phyloP scores from a whole-genome alignment of 768 basidiomycete species.

The Lanmaoa rubissima region DNA sequence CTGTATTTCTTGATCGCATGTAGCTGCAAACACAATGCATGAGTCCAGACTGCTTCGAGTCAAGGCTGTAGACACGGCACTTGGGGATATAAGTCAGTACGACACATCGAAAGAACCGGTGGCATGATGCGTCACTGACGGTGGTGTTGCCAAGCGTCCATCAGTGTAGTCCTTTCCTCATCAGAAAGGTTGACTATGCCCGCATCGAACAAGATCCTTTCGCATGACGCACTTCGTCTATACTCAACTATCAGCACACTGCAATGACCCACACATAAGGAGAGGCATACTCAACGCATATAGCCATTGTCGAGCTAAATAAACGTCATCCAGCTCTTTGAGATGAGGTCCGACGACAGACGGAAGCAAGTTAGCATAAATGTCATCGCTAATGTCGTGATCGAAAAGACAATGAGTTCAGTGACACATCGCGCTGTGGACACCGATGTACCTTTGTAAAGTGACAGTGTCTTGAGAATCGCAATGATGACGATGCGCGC shows the following conservation, averaged over 20 bases:
- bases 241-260: constrained; percentile 7
- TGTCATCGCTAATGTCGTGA: constrained; percentile 64
- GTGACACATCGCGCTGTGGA: not conserved
- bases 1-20: constrained; percentile 76
- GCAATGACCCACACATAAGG: not conserved
- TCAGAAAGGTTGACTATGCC: constrained; percentile 66
- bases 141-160: constrained; percentile 63
- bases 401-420: not conserved
- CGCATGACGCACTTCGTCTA: constrained; percentile 75
- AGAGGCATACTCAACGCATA: constrained; percentile 59
- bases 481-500: constrained; percentile 65
- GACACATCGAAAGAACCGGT: not conserved
- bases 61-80: constrained; percentile 62
- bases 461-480: constrained; percentile 67
- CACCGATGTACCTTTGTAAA: constrained; percentile 59
- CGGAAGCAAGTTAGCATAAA: constrained; percentile 73
- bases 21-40: constrained; percentile 82
- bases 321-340: constrained; percentile 66
- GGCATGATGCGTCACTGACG: constrained; percentile 39
- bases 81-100: constrained; percentile 27
- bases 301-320: constrained; percentile 75
- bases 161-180: constrained; percentile 54
- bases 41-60: constrained; percentile 57
- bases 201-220: constrained; percentile 75
- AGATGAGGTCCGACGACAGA: constrained; percentile 59